Conservation (phyloP, 2,329 filamentous ascomycete species). For the Trichoderma pleuroti region DNA sequence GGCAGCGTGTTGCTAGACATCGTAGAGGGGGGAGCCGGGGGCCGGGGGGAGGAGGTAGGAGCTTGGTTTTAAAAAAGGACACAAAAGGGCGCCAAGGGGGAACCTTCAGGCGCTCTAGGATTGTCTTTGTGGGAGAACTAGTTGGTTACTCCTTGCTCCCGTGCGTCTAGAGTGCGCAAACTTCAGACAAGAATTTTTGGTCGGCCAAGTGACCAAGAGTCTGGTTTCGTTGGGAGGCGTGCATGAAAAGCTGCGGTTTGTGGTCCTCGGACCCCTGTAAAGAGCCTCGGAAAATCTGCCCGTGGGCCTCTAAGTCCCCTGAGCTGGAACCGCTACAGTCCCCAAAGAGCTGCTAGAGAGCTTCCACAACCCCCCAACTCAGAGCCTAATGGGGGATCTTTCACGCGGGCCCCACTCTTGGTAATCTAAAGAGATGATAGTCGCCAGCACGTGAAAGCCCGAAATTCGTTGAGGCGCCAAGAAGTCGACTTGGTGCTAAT, state of each 20-base stretch:
- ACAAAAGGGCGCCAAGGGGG: background rate
- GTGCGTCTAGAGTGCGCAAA: constrained; percentile 18
- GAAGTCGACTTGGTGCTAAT: background rate
- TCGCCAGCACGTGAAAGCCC: constrained; percentile 16
- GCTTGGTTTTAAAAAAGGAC: constrained; percentile 2
- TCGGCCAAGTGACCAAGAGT: constrained; percentile 17
- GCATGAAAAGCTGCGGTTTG: constrained; percentile 18
- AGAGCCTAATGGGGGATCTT: constrained; percentile 3
- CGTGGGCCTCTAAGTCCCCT: constrained; percentile 17
- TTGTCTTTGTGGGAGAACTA: constrained; percentile 14
- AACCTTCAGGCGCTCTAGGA: background rate
- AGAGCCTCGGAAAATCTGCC: constrained; percentile 20
- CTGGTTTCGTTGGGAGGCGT: constrained; percentile 20
- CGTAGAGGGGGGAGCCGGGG: constrained; percentile 21
- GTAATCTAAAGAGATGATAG: constrained; percentile 1
- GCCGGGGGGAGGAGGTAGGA: constrained; percentile 7
- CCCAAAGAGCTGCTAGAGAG: constrained; percentile 4
- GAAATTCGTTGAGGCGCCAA: constrained; percentile 14
- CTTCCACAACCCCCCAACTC: background rate
- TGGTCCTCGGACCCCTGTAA: constrained; percentile 14
- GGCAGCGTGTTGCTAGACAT: constrained; percentile 35
- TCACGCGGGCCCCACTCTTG: background rate
- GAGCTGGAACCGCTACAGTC: constrained; percentile 17
- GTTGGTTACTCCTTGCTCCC: constrained; percentile 16
- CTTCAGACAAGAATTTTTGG: constrained; percentile 13